Evolutionary conservation across 2,329 filamentous ascomycete species (phyloP).

Genomic region (Aschersonia sp.): DNA sequence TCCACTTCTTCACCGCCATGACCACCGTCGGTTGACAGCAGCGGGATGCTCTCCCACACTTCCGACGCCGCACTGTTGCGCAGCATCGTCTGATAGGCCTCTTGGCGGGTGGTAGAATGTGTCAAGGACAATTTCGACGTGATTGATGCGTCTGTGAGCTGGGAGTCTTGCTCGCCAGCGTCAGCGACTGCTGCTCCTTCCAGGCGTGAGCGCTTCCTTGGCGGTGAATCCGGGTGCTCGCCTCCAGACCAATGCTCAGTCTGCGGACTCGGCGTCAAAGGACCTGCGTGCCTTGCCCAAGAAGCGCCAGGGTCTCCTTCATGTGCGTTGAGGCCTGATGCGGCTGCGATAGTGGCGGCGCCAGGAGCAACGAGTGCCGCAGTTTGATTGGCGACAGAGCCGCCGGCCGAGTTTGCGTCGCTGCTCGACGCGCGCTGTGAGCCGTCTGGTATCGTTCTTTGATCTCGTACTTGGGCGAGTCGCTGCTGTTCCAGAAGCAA

Average conservation of each 20-base stretch:
- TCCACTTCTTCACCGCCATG: conserved; percentile 18
- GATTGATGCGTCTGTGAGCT: background rate
- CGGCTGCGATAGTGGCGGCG: too few species aligned
- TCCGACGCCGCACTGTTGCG: conserved; percentile 10
- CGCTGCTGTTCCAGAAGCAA: conserved; percentile 1
- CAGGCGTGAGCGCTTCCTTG: background rate
- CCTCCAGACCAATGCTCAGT: background rate
- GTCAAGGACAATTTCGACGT: background rate
- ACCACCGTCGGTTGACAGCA: conserved; percentile 20
- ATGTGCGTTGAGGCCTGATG: too few species aligned
- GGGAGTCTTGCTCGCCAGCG: background rate
- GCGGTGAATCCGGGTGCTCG: background rate
- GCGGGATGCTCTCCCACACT: conserved; percentile 15
- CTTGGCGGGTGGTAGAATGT: conserved; percentile 12
- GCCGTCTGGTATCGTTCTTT: background rate
- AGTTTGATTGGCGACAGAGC: background rate
- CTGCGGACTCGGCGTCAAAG: background rate
- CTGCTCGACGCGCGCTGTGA: background rate
- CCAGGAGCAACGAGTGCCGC: background rate
- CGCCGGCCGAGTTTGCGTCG: background rate
- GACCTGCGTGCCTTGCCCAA: background rate
- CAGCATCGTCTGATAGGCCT: conserved; percentile 20
- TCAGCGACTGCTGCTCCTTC: background rate
- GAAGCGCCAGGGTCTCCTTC: background rate
- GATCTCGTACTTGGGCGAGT: background rate